phyloP scores from a whole-genome alignment of 805 yeast species.

The Clavispora vitiphila region DNA sequence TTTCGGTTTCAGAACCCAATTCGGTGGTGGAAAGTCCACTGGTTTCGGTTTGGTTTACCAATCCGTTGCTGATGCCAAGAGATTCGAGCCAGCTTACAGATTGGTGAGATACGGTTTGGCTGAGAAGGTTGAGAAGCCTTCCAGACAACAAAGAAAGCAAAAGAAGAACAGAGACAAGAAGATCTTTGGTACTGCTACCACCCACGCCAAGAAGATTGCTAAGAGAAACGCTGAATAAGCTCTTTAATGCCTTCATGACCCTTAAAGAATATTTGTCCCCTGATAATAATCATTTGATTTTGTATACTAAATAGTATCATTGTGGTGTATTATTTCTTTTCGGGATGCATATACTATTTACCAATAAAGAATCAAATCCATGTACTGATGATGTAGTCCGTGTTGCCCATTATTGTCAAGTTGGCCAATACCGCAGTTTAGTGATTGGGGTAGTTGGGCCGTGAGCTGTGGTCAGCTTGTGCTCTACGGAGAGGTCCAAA shows the following conservation, averaged over 20 bases:
- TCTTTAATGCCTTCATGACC: constrained; percentile 15
- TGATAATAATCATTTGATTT: constrained; percentile 15
- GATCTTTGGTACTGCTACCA: constrained; percentile 96
- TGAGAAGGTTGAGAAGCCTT: constrained; percentile 90
- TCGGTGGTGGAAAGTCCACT: constrained; percentile 99
- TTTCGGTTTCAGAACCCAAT: constrained; percentile 98
- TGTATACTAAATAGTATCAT: constrained; percentile 13
- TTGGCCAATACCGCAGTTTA: no score
- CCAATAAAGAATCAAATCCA: constrained; percentile 16
- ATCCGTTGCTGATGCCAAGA: constrained; percentile 96
- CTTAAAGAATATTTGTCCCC: constrained; percentile 13
- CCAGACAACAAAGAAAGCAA: constrained; percentile 99
- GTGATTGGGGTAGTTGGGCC: no score
- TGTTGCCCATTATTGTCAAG: no score
- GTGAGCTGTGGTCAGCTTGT: no score
- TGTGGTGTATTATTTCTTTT: constrained; percentile 16
- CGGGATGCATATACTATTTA: constrained; percentile 20
- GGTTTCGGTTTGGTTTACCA: constrained; percentile 99
- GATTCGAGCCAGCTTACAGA: constrained; percentile 99
- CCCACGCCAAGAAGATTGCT: constrained; percentile 89
- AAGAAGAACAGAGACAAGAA: constrained; percentile 99
- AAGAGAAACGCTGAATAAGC: constrained; percentile 81
- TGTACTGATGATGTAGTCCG: neutral
- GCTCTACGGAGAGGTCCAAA: neutral
- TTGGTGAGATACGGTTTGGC: constrained; percentile 98